Conservation (phyloP, 495 filamentous ascomycete species). For the Annulohypoxylon bovei region DNA sequence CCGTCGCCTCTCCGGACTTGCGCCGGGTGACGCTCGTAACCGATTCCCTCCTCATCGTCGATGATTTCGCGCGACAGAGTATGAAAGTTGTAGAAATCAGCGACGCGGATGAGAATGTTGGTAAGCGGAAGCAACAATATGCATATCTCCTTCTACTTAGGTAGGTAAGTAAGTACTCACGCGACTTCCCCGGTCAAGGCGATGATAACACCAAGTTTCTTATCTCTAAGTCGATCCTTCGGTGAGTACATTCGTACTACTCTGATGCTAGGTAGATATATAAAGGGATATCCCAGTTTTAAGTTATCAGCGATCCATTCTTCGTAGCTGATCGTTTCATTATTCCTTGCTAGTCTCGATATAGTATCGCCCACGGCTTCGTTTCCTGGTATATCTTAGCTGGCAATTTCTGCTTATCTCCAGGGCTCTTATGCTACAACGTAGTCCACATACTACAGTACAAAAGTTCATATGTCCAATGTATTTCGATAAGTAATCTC, state of each 20-base stretch:
- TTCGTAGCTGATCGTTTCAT: slow-evolving; percentile 19
- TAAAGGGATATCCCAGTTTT: slow-evolving; percentile 13
- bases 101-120: neutral
- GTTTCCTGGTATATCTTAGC: slow-evolving; percentile 3
- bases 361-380: slow-evolving; percentile 18
- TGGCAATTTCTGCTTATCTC: slow-evolving; percentile 22
- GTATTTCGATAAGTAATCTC: slow-evolving; percentile 9
- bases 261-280: neutral
- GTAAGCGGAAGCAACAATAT: neutral
- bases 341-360: slow-evolving; percentile 27
- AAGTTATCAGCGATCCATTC: slow-evolving; percentile 22
- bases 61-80: neutral
- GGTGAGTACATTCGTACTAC: neutral
- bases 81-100: neutral
- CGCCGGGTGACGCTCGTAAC: slow-evolving; percentile 28
- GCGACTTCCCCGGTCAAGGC: slow-evolving; percentile 7
- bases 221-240: slow-evolving; percentile 32
- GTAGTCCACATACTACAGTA: too few relatives aligned
- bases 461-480: too few relatives aligned
- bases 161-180: neutral
- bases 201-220: slow-evolving; percentile 32
- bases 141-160: neutral
- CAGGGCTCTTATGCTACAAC: too few relatives aligned
- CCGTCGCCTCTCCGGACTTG: slow-evolving; percentile 23
- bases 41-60: slow-evolving; percentile 30